Evolutionary conservation across 768 basidiomycete genomes (phyloP).

Genomic region (Auriscalpium microsporum): DNA sequence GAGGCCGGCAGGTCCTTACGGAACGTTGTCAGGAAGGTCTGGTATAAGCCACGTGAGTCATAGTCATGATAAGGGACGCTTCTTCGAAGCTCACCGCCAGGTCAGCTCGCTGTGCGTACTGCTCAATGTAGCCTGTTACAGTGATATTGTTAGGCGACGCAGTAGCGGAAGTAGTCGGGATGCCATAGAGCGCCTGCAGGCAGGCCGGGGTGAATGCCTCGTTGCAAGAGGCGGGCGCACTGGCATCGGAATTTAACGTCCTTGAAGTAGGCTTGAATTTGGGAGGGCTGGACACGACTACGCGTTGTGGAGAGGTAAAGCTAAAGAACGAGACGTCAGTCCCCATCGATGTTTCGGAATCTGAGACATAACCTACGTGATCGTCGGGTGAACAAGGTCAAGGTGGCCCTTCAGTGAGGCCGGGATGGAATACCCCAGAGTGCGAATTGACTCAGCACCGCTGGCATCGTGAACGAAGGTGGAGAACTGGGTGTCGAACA

Average conservation of each 20-base stretch:
- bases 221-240: neutral
- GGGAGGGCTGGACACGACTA: neutral
- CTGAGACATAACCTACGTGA: conserved; percentile 14
- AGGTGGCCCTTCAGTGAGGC: conserved; percentile 20
- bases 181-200: conserved; percentile 27
- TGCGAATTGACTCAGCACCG: conserved; percentile 19
- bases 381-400: conserved; percentile 24
- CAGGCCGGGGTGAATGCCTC: conserved; percentile 20
- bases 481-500: conserved; percentile 23
- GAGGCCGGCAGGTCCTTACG: conserved; percentile 2
- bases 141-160: conserved; percentile 18
- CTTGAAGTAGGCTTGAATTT: neutral
- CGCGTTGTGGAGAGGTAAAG: neutral
- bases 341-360: neutral
- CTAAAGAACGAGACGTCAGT: neutral
- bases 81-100: conserved; percentile 13
- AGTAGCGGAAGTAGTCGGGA: conserved; percentile 24
- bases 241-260: neutral
- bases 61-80: too few relatives aligned
- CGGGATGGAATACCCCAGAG: conserved; percentile 25
- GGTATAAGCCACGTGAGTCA: neutral
- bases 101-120: conserved; percentile 24
- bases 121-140: conserved; percentile 23
- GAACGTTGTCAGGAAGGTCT: conserved; percentile 3
- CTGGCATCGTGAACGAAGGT: conserved; percentile 19